Base-by-base conservation (phyloP, 306 rosid species). In the Arachis stenosperma region DNA sequence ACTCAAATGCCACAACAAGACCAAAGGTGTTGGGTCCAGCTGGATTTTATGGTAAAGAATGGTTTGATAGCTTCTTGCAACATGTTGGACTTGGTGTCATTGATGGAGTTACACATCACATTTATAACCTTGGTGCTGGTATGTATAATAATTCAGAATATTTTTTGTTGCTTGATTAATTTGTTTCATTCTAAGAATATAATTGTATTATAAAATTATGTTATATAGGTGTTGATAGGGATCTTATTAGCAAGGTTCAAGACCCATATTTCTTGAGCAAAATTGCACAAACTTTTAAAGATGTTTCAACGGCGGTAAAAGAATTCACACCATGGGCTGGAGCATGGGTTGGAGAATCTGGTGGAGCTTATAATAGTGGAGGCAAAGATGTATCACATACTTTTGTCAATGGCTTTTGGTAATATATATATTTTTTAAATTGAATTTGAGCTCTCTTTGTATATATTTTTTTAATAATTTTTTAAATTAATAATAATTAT, bases 111-210 rank as follows among this genome's bases (percentile, higher is more conserved):
- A 84, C 92, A 3, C 95, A 89, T 62, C 97, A 91, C 47, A 82
- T 87, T 44, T 91, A 89, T 81, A 87, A 85, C 77, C 92, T 91
- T 41, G 95, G 97, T 66, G 83, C 92, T 52, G 96, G 93, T 86
- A 75, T 10, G 44, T 73, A 22, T 57, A 39, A 33, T 33, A 33
- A 22, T 22, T 22, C 27, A 0, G 27, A 22, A 22, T 22, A 1
- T 22, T 22, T 22, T 22, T 22, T 22, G 27, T 22, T 22, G 27
- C 27, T 22, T 22, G 27, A 22, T 33, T 33, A 33, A 33, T 33
- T 33, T 33, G 37, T 33, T 33, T 33, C 3, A 22, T 22, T 22
- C 27, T 33, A 4, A 33, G 37, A 33, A 33, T 33, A 33, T 33
- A 33, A 33, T 33, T 33, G 3, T 33, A 2, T 33, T 33, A 33